Evolutionary conservation across 2,329 filamentous ascomycete species (phyloP).

Genomic region (Davidsoniella australis): DNA sequence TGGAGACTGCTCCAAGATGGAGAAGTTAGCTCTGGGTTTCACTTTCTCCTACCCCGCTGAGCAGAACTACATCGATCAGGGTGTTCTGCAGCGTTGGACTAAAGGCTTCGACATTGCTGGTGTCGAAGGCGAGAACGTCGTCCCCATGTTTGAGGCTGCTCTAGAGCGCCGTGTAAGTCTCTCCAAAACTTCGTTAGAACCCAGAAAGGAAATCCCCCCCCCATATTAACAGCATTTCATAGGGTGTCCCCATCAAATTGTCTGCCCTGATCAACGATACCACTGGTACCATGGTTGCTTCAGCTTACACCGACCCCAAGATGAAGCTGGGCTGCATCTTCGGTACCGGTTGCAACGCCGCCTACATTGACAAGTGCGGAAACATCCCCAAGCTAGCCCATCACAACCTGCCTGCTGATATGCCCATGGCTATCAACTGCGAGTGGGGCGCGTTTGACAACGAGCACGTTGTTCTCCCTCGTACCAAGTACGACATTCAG

Average conservation of each 20-base stretch:
- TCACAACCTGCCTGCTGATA: slow-evolving; percentile 69
- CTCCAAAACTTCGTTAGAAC: slow-evolving; percentile 1
- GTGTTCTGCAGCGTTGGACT: slow-evolving; percentile 85
- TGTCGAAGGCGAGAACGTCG: slow-evolving; percentile 80
- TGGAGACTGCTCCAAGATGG: slow-evolving; percentile 42
- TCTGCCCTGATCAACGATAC: slow-evolving; percentile 94
- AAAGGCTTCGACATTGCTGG: slow-evolving; percentile 92
- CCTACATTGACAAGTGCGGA: slow-evolving; percentile 89
- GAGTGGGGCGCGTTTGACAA: slow-evolving; percentile 97
- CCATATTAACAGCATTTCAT: slow-evolving; percentile 14
- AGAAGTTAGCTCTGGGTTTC: slow-evolving; percentile 67
- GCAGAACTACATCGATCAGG: slow-evolving; percentile 85
- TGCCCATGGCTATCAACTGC: slow-evolving; percentile 90
- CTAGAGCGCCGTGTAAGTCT: slow-evolving; percentile 37
- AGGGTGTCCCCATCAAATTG: slow-evolving; percentile 83
- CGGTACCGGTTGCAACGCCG: slow-evolving; percentile 93
- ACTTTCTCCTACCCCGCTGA: slow-evolving; percentile 93
- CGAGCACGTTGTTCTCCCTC: slow-evolving; percentile 71
- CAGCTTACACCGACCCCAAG: slow-evolving; percentile 81
- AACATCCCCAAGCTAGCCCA: slow-evolving; percentile 87
- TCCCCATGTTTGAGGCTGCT: slow-evolving; percentile 70
- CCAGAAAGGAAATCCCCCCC: slow-evolving; percentile 14
- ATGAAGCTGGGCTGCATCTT: slow-evolving; percentile 98
- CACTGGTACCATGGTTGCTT: slow-evolving; percentile 90
- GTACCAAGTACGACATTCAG: slow-evolving; percentile 68